Percentiles rank a stretch among this genome's conserved stretches.
Evolutionary conservation across 2,329 filamentous ascomycete genomes (phyloP).

Genomic region (Paracamarosporium sp.): DNA sequence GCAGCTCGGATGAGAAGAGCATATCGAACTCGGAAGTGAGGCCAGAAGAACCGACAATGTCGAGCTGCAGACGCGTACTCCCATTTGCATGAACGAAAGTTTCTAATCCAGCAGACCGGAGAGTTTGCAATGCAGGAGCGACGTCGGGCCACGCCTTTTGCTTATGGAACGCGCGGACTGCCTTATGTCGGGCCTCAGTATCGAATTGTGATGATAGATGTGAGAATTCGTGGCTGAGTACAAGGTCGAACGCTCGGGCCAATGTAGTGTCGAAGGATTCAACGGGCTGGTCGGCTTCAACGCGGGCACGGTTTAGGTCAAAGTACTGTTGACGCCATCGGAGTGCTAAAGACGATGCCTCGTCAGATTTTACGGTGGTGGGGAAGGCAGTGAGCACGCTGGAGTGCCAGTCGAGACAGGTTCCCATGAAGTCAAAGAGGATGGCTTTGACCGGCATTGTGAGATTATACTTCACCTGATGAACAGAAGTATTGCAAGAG

Average conservation of each 20-base stretch:
- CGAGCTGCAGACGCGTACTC: constrained; percentile 61
- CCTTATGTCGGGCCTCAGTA: background rate
- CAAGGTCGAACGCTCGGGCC: background rate
- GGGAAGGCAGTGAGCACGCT: background rate
- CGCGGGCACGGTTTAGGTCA: background rate
- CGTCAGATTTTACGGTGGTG: background rate
- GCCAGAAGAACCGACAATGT: constrained; percentile 54
- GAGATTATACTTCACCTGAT: background rate
- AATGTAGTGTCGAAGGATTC: constrained; percentile 1
- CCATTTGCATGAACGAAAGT: constrained; percentile 60
- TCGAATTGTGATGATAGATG: constrained; percentile 3
- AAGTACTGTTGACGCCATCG: constrained; percentile 10
- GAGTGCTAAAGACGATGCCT: constrained; percentile 1
- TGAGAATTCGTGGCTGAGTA: background rate
- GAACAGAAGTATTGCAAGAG: background rate
- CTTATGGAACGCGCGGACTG: constrained; percentile 4
- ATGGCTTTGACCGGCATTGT: constrained; percentile 6
- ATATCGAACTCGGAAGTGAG: constrained; percentile 55
- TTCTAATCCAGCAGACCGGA: constrained; percentile 27
- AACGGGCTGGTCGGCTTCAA: background rate
- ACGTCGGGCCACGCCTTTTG: constrained; percentile 6
- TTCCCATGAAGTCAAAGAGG: constrained; percentile 10
- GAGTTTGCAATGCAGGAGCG: background rate
- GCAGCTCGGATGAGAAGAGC: constrained; percentile 60
- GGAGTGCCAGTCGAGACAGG: constrained; percentile 6